Evolutionary conservation across 2,329 filamentous ascomycete genomes (phyloP).

Genomic region (Scedosporium dehoogii): DNA sequence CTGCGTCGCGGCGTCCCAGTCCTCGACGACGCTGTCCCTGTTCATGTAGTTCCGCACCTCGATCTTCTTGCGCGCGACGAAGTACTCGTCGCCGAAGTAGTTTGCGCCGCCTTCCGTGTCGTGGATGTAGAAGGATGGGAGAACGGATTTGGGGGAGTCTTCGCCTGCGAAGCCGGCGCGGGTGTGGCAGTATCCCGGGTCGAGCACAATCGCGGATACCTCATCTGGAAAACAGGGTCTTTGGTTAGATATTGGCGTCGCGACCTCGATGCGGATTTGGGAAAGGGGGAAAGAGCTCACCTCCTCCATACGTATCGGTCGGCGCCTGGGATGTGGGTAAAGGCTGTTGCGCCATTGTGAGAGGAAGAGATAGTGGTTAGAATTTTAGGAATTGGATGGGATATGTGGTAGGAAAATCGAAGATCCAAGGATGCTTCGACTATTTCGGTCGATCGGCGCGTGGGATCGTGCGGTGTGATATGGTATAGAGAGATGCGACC

Average conservation of each 20-base stretch:
- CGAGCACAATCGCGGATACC: constrained; percentile 91
- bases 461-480: background rate
- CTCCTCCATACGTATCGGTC: constrained; percentile 55
- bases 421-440: background rate
- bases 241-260: background rate
- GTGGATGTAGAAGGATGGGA: constrained; percentile 81
- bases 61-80: constrained; percentile 65
- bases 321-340: constrained; percentile 46
- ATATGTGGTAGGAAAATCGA: background rate
- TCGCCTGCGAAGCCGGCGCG: constrained; percentile 96
- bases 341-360: constrained; percentile 45
- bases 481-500: background rate
- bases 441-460: background rate
- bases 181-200: constrained; percentile 82
- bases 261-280: constrained; percentile 1
- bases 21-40: constrained; percentile 80
- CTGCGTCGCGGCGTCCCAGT: constrained; percentile 86
- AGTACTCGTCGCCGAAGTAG: constrained; percentile 84
- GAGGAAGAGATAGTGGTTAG: constrained; percentile 7
- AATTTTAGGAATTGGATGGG: background rate
- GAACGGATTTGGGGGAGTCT: constrained; percentile 88
- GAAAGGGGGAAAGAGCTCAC: constrained; percentile 23
- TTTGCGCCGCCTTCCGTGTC: constrained; percentile 39
- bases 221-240: constrained; percentile 55
- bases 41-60: constrained; percentile 91